Conservation (phyloP, 495 filamentous ascomycete species). For the Penicillium bovifimosum region DNA sequence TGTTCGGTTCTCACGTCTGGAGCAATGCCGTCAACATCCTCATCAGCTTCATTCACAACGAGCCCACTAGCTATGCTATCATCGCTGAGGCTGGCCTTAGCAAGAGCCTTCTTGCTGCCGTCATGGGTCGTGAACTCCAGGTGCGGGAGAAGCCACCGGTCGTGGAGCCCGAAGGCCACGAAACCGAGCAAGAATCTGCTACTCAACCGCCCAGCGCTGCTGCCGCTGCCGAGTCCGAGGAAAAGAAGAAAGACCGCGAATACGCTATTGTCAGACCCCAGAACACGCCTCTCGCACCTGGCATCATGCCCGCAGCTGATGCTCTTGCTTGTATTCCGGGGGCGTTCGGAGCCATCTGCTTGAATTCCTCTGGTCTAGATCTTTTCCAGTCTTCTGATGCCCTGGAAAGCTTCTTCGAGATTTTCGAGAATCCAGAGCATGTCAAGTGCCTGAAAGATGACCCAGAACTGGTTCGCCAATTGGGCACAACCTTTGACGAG, state of each 20-base stretch:
- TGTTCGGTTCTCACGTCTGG: conserved; percentile 91
- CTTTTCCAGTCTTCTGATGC: conserved; percentile 81
- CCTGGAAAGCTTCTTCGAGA: conserved; percentile 80
- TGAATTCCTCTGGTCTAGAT: conserved; percentile 83
- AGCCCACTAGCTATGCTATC: conserved; percentile 93
- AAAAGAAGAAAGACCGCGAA: conserved; percentile 23
- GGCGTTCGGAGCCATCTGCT: conserved; percentile 88
- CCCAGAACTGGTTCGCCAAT: conserved; percentile 42
- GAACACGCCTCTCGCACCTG: conserved; percentile 51
- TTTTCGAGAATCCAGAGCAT: conserved; percentile 88
- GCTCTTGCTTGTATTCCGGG: conserved; percentile 79
- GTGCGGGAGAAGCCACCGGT: conserved; percentile 26
- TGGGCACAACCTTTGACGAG: conserved; percentile 89
- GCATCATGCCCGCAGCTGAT: conserved; percentile 79
- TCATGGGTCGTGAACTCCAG: conserved; percentile 53
- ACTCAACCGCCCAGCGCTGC: conserved; percentile 13
- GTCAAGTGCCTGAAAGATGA: conserved; percentile 75
- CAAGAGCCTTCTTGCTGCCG: conserved; percentile 70
- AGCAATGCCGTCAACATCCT: conserved; percentile 84
- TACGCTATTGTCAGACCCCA: conserved; percentile 32
- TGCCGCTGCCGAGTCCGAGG: conserved; percentile 11
- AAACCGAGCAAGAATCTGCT: conserved; percentile 20
- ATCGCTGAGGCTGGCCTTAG: conserved; percentile 92
- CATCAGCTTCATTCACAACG: conserved; percentile 96
- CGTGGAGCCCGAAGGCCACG: conserved; percentile 20